Conservation (phyloP, 768 basidiomycete species). For the Auricularia cornea region DNA sequence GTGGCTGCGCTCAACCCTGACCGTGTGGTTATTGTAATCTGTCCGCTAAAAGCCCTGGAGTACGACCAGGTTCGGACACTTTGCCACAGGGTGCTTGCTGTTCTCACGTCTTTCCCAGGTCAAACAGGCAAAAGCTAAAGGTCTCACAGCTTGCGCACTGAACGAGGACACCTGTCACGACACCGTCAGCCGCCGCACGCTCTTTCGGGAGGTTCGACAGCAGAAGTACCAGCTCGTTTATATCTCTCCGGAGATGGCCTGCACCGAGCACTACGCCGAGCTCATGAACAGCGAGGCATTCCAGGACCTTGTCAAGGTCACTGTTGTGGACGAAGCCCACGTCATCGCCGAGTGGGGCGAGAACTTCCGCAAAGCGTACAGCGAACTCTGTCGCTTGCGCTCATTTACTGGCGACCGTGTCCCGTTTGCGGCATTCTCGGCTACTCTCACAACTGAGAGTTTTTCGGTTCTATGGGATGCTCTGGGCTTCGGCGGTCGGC, state of each 20-base stretch:
- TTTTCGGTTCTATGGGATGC: slow-evolving; percentile 22
- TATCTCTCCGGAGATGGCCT: background rate
- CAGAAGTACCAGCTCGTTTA: background rate
- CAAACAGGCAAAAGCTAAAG: slow-evolving; percentile 15
- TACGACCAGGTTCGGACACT: slow-evolving; percentile 18
- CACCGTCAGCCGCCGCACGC: background rate
- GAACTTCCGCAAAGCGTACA: background rate
- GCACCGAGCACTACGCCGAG: background rate
- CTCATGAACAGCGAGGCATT: background rate
- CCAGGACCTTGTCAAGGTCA: background rate
- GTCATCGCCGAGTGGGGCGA: background rate
- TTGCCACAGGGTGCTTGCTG: background rate
- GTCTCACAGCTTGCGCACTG: slow-evolving; percentile 17
- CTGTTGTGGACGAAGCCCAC: background rate
- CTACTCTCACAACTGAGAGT: slow-evolving; percentile 6
- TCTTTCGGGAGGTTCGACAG: background rate
- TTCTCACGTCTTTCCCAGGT: slow-evolving; percentile 1
- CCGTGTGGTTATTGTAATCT: slow-evolving; percentile 17
- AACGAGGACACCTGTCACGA: slow-evolving; percentile 20
- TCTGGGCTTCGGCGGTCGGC: slow-evolving; percentile 20
- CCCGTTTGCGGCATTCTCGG: background rate
- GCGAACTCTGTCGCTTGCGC: background rate
- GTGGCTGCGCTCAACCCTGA: slow-evolving; percentile 12
- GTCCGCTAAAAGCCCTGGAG: slow-evolving; percentile 24
- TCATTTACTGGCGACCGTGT: background rate